phyloP scores from a whole-genome alignment of 75 land plant species.

The Picea glauca region DNA sequence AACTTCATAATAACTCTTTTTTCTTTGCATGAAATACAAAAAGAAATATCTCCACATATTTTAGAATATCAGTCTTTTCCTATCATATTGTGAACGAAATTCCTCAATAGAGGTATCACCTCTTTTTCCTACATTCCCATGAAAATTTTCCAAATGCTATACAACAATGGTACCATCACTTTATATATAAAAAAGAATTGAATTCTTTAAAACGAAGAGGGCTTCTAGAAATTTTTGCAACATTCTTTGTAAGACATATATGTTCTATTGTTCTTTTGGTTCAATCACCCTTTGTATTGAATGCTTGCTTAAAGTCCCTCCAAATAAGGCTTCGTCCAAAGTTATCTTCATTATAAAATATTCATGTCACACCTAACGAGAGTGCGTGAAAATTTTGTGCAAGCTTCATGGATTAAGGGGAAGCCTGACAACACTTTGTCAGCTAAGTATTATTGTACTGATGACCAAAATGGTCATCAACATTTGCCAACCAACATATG shows the following conservation, averaged over 20 bases:
- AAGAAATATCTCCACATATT: constrained; percentile 72
- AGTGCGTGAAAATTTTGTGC: too few relatives aligned
- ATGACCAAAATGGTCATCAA: too few relatives aligned
- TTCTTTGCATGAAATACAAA: constrained; percentile 74
- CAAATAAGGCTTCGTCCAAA: too few relatives aligned
- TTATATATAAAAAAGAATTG: constrained; percentile 75
- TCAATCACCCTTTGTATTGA: too few relatives aligned
- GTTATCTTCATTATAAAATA: too few relatives aligned
- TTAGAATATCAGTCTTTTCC: constrained; percentile 42
- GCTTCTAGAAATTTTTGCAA: neutral
- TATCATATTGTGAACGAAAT: constrained; percentile 59
- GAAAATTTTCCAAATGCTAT: constrained; percentile 51
- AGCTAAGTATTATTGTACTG: too few relatives aligned
- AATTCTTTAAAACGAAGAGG: constrained; percentile 8
- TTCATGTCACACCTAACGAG: too few relatives aligned
- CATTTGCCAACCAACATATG: too few relatives aligned
- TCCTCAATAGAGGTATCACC: constrained; percentile 46
- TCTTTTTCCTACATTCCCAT: constrained; percentile 56
- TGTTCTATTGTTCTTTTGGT: too few relatives aligned
- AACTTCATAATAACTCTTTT: constrained; percentile 57
- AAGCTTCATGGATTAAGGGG: too few relatives aligned
- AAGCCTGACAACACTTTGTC: too few relatives aligned
- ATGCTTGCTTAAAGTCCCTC: too few relatives aligned
- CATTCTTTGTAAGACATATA: neutral
- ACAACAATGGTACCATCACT: constrained; percentile 77